Evolutionary conservation across 768 basidiomycete species (phyloP).

Genomic region (Podaxis sp.): DNA sequence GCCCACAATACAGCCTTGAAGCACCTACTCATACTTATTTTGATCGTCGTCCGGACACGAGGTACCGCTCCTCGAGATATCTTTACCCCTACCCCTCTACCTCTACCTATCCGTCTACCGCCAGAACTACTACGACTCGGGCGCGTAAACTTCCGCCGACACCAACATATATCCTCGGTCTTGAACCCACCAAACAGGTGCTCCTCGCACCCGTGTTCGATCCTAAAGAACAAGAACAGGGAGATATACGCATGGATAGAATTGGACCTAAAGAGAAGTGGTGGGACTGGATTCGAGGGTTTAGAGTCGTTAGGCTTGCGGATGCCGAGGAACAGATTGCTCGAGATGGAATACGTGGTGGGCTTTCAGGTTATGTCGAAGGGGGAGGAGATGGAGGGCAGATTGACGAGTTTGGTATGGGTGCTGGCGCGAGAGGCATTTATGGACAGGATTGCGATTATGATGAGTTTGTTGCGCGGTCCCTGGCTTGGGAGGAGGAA

Average conservation of each 20-base stretch:
- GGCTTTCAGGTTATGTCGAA: background rate
- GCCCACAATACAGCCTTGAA: background rate
- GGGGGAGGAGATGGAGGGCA: background rate
- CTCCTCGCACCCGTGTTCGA: constrained; percentile 5
- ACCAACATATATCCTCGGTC: constrained; percentile 9
- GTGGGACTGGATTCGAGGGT: constrained; percentile 7
- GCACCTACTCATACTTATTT: background rate
- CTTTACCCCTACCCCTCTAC: background rate
- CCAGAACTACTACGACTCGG: background rate
- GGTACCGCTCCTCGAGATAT: no score
- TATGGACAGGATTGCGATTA: background rate
- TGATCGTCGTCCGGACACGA: no score
- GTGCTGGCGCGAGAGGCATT: background rate
- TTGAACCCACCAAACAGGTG: constrained; percentile 1
- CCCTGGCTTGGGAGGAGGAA: background rate
- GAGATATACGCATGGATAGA: background rate
- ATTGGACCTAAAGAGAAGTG: constrained; percentile 1
- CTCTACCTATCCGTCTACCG: background rate
- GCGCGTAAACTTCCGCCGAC: background rate
- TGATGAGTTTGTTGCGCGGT: constrained; percentile 3
- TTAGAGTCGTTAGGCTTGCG: background rate
- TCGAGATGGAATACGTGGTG: background rate
- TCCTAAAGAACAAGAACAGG: background rate
- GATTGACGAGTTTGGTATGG: background rate
- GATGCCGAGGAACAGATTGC: background rate